Conservation (phyloP, 2,329 filamentous ascomycete genomes). For the Sarocladium strictum region DNA sequence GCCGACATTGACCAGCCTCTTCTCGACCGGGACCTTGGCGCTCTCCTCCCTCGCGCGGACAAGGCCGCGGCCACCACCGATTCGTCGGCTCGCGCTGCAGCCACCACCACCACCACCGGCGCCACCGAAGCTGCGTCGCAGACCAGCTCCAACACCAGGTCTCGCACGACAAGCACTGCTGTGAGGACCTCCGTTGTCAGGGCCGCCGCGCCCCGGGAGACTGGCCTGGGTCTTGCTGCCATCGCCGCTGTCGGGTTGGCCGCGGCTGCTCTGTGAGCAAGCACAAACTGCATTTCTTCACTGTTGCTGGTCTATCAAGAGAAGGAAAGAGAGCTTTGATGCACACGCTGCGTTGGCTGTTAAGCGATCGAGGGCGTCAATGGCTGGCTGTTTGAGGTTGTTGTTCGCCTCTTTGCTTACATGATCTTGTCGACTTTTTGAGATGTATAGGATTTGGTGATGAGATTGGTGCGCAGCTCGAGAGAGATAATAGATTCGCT, state of each 20-base stretch:
- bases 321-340: too few species aligned
- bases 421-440: too few species aligned
- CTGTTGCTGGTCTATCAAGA: too few species aligned
- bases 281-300: too few species aligned
- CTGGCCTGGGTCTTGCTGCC: background rate
- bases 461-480: too few species aligned
- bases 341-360: too few species aligned
- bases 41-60: background rate
- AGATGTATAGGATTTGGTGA: too few species aligned
- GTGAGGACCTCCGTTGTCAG: background rate
- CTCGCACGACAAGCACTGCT: background rate
- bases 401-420: too few species aligned
- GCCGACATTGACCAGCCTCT: slow-evolving; percentile 6
- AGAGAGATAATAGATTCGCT: too few species aligned
- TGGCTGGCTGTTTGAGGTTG: too few species aligned
- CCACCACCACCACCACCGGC: background rate
- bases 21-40: background rate
- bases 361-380: too few species aligned
- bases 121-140: background rate
- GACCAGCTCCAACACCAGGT: background rate
- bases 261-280: background rate
- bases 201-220: background rate
- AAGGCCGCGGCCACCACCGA: background rate
- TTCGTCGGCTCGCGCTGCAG: background rate
- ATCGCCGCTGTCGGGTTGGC: background rate